A percentile compares a stretch with the other conserved stretches of the same genome.
These are phyloP conservation scores for Cutaneotrichosporon arboriforme DNA, from an alignment of 1,284 basidiomycete species.

Conservation along the genomic window DNA sequence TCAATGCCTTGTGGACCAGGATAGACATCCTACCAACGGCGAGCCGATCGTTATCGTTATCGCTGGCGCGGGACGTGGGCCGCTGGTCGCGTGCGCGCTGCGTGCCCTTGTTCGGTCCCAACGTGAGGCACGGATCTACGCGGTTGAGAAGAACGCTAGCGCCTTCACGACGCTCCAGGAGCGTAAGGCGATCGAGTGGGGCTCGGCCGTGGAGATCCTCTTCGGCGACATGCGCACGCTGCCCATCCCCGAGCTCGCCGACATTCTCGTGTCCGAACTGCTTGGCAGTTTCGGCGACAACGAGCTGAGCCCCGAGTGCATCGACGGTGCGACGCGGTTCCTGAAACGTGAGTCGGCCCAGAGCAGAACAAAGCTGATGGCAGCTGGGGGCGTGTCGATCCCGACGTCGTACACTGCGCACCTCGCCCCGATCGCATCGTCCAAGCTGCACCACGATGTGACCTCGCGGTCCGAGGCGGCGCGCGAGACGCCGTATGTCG, in stretches of 20 bases:
- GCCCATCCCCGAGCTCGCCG: conserved; percentile 73
- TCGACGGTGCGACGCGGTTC: conserved; percentile 91
- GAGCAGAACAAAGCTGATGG: not conserved
- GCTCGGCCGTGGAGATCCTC: conserved; percentile 67
- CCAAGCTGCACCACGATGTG: conserved; percentile 81
- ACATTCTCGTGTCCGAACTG: conserved; percentile 93
- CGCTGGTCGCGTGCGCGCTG: conserved; percentile 81
- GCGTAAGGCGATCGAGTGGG: conserved; percentile 76
- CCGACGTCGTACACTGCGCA: conserved; percentile 93
- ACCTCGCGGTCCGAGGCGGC: conserved; percentile 51
- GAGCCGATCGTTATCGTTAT: conserved; percentile 62
- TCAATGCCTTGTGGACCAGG: conserved; percentile 69
- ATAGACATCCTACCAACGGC: conserved; percentile 21
- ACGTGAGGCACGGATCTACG: conserved; percentile 67
- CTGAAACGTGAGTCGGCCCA: conserved; percentile 62
- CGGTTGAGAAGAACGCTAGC: conserved; percentile 93
- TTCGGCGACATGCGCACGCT: conserved; percentile 91
- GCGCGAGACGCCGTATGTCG: conserved; percentile 94
- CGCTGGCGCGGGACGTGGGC: conserved; percentile 91
- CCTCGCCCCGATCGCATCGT: conserved; percentile 86
- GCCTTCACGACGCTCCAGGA: conserved; percentile 89
- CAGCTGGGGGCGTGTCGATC: conserved; percentile 89
- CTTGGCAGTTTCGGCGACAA: conserved; percentile 98
- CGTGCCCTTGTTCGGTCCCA: conserved; percentile 68
- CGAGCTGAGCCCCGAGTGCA: conserved; percentile 93